Percentiles rank a stretch among this genome's conserved stretches.
Evolutionary conservation across 257 asterid genomes (phyloP).

Genomic region (Plantago ovata): DNA sequence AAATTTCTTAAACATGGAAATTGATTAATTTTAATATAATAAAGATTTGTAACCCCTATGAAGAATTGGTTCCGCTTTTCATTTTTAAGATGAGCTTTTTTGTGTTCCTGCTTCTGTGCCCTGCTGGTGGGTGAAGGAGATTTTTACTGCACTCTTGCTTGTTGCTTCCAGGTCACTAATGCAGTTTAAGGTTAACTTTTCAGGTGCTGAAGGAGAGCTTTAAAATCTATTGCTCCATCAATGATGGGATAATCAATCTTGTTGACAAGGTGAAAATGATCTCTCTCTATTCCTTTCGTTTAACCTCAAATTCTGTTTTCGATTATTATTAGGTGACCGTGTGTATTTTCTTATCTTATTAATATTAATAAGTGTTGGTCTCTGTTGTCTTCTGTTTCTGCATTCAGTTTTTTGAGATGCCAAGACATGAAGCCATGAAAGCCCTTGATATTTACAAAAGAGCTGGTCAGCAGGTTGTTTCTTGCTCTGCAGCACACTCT

Average conservation of each 20-base stretch:
- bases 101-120: too few species aligned
- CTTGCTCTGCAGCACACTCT: constrained; percentile 11
- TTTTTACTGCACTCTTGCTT: too few species aligned
- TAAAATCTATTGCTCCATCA: constrained; percentile 88
- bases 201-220: constrained; percentile 99
- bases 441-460: constrained; percentile 93
- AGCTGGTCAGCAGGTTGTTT: constrained; percentile 96
- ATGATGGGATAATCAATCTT: constrained; percentile 97
- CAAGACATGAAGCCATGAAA: constrained; percentile 93
- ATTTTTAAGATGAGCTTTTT: too few species aligned
- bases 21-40: too few species aligned
- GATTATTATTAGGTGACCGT: neutral
- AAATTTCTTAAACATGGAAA: too few species aligned
- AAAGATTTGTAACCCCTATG: too few species aligned
- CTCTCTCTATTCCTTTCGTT: neutral
- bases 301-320: neutral
- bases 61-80: too few species aligned
- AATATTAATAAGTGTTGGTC: neutral
- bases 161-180: too few species aligned
- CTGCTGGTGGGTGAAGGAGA: too few species aligned
- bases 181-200: constrained; percentile 6
- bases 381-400: constrained; percentile 21
- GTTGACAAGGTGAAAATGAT: constrained; percentile 79
- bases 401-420: constrained; percentile 97
- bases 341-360: constrained; percentile 21